Base-by-base conservation (phyloP, 2,329 filamentous ascomycete genomes). In the Paecilomyces fulvus region DNA sequence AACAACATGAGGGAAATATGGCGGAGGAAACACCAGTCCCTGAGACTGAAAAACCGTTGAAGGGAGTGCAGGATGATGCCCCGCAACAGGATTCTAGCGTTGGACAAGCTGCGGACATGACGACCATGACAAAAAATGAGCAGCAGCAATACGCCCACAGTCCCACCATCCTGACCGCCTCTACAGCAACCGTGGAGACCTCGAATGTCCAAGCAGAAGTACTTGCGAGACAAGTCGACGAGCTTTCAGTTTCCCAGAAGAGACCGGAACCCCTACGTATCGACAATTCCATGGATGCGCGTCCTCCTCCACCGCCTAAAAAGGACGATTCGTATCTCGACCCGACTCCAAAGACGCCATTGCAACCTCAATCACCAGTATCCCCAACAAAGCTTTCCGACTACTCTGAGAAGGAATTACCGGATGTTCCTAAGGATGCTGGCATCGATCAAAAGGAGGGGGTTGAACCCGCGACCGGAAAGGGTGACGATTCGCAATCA, bases 401-500 rank as follows among this genome's bases (percentile, higher is more conserved):
- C 56, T 68, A 57, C 66, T 69, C 61, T 58, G 69, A 75, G 56
- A 73, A 74, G 61, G 73, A 73, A 57, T 72, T 73, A 49, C 68
- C 69, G 58, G 70, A 67, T 37, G 67, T 71, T 50, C 72, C 65
- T 23, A 64, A 62, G 56, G 63, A 64, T 33, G 64, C 59, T 21
- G 60, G 65, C 48, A 60, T 57, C n/a, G 63, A 60, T 12, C 56
- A 85, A 53, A 82, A 78, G 63, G 74, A 74, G 58, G 80, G 79
- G 55, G 63, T 49, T 25, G 66, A 77, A 33, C 85, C 80, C 63
- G 84, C 86, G 65, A 84, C 85, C 65, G 81, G 84, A 55, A 81
- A 83, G 21, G 85, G 91, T 51, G 82, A 83, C 53, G 84, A 84
- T 53, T 90, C 89, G 1, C 83, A 84, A 58, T 86, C 87, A 5